Evolutionary conservation across 1,284 basidiomycete species (phyloP), one percentile per base, ranked within the genome.

Genomic region (Rhodotorula glutinis): DNA sequence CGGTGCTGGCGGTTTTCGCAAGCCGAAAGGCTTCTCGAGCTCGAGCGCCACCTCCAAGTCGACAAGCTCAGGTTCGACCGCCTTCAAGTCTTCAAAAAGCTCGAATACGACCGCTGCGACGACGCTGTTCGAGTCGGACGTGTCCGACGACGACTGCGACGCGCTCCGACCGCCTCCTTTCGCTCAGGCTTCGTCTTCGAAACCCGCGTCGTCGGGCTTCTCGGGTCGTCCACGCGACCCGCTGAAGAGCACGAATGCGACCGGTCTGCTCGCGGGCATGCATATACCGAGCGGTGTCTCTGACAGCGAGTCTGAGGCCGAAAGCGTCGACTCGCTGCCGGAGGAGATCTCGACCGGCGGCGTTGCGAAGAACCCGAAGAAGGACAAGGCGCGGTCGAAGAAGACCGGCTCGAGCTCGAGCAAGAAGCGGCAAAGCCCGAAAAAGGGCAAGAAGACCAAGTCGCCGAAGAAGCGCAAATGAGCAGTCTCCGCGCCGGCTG

Each of bases 281-380:
- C 25, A 27, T 13, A 25, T 51, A n/a, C 16, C 49, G 27, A n/a
- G 25, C 49, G 25, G 11, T 25, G 49, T 17, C 49, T 51, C 49
- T 10, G 49, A 27, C 25, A 27, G 25, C 49, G 49, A 51, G 25
- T 27, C 49, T 13, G n/a, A 25, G 53, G 4, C 38, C 23, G 40
- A 33, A 7, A 23, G 27, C 27, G 33, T n/a, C 53, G 38, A 25
- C 40, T 55, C 53, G 53, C 21, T 38, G 11, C 27, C n/a, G n/a
- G 54, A 56, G 23, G 54, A 44, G 40, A 44, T 56, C 40, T 14
- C 43, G 40, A 56, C 54, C 5, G 40, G 54, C 14, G 43, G 43
- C 7, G 43, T 44, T 16, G 43, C 27, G 27, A n/a, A n/a, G 27
- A 51, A 52, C 54, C 27, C 38, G 51, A 33, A 53, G 51, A 43